Conservation (phyloP, 2,329 filamentous ascomycete genomes). For the Fusarium keratoplasticum region DNA sequence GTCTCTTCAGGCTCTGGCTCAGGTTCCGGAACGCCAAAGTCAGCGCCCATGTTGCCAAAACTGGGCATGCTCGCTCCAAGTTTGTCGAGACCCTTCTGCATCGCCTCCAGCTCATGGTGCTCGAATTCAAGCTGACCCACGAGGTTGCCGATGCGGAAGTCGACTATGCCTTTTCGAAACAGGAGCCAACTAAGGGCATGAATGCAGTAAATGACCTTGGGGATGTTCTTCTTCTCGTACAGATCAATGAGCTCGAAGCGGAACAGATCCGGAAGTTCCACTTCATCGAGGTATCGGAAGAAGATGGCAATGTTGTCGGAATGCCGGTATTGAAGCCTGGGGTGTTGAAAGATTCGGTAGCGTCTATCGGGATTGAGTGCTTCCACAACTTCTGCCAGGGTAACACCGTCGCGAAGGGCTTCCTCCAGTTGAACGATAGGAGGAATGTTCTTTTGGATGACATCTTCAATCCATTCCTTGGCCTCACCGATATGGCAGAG, state of each 20-base stretch:
- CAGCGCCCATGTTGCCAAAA: slow-evolving; percentile 96
- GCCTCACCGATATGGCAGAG: slow-evolving; percentile 98
- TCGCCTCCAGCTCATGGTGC: slow-evolving; percentile 95
- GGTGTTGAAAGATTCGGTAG: slow-evolving; percentile 85
- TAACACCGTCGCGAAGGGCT: slow-evolving; percentile 91
- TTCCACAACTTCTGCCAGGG: slow-evolving; percentile 92
- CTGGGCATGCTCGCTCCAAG: slow-evolving; percentile 96
- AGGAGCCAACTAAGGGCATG: slow-evolving; percentile 98
- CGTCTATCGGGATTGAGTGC: slow-evolving; percentile 82
- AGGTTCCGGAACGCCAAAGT: slow-evolving; percentile 85
- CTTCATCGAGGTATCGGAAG: slow-evolving; percentile 91
- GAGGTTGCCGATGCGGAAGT: slow-evolving; percentile 95
- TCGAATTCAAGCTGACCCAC: slow-evolving; percentile 98
- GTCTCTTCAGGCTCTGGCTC: slow-evolving; percentile 84
- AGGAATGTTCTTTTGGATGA: slow-evolving; percentile 86
- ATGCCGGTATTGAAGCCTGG: slow-evolving; percentile 90
- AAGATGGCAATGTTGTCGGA: slow-evolving; percentile 98
- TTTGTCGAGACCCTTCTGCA: slow-evolving; percentile 96
- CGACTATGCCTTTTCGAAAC: slow-evolving; percentile 92
- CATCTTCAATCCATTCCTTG: slow-evolving; percentile 97
- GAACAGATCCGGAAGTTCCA: slow-evolving; percentile 94
- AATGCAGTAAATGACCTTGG: slow-evolving; percentile 99
- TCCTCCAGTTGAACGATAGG: slow-evolving; percentile 95
- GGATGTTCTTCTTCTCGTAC: slow-evolving; percentile 99
- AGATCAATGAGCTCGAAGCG: slow-evolving; percentile 96